Percentiles rank a stretch among this genome's conserved stretches.
Evolutionary conservation across 768 basidiomycete species (phyloP).

Genomic region (Tulasnella sp.): DNA sequence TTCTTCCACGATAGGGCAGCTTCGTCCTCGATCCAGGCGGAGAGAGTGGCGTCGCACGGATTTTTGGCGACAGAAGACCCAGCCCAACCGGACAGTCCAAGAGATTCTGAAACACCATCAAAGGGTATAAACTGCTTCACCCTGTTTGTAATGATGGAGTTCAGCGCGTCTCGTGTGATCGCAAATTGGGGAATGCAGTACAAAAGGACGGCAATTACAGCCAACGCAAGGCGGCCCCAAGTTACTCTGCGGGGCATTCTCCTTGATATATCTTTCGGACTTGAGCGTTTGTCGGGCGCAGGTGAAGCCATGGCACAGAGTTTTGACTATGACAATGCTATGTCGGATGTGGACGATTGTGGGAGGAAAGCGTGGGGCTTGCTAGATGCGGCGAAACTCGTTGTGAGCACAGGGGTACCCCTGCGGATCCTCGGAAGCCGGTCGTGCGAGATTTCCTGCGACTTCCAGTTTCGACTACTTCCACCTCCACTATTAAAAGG

Average conservation of each 20-base stretch:
- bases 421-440: not conserved
- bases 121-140: not conserved
- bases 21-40: conserved; percentile 19
- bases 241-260: not conserved
- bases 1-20: conserved; percentile 18
- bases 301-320: not conserved
- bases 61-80: not conserved
- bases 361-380: not conserved
- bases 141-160: not conserved
- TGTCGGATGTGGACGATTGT: not conserved
- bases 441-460: not conserved
- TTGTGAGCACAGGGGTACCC: not conserved
- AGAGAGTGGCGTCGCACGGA: not conserved
- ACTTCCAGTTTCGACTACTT: not conserved
- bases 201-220: not conserved
- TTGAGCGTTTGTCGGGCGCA: not conserved
- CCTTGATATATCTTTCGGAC: not conserved
- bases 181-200: not conserved
- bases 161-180: not conserved
- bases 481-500: not conserved
- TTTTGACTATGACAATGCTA: not conserved
- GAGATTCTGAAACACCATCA: not conserved
- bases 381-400: not conserved
- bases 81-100: not conserved
- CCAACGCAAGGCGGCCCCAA: not conserved